phyloP scores from a whole-genome alignment of 352 stramenopile genomes.

The Plasmopara viticola region DNA sequence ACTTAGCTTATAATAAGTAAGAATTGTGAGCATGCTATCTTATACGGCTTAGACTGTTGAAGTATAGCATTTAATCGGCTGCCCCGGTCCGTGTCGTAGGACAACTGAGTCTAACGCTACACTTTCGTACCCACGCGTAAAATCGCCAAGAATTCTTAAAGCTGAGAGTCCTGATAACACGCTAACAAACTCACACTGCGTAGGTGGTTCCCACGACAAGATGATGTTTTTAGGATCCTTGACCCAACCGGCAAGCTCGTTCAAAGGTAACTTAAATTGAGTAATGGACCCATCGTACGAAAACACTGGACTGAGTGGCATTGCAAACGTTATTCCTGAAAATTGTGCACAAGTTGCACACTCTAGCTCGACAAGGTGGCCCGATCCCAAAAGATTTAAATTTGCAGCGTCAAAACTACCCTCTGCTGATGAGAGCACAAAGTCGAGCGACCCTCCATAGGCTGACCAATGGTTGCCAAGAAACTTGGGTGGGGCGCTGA shows the following conservation, averaged over 20 bases:
- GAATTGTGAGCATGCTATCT: background rate
- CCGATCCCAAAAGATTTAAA: slow-evolving; percentile 56
- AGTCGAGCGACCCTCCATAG: slow-evolving; percentile 87
- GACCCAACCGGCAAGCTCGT: slow-evolving; percentile 80
- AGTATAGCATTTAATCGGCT: slow-evolving; percentile 31
- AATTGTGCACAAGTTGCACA: slow-evolving; percentile 82
- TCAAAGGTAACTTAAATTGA: slow-evolving; percentile 75
- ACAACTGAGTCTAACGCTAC: slow-evolving; percentile 84
- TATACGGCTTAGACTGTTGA: slow-evolving; percentile 11
- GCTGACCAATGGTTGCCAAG: slow-evolving; percentile 82
- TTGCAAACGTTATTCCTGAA: slow-evolving; percentile 75
- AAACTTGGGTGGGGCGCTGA: slow-evolving; percentile 77
- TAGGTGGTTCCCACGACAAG: slow-evolving; percentile 52
- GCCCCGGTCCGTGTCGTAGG: slow-evolving; percentile 47
- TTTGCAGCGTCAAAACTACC: slow-evolving; percentile 80
- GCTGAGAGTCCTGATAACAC: slow-evolving; percentile 81
- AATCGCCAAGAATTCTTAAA: slow-evolving; percentile 87
- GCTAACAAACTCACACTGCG: slow-evolving; percentile 84
- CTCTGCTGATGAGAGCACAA: slow-evolving; percentile 86
- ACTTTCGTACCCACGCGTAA: slow-evolving; percentile 86
- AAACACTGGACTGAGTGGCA: slow-evolving; percentile 71
- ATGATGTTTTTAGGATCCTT: slow-evolving; percentile 90
- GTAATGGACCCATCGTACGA: slow-evolving; percentile 78
- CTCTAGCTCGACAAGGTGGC: slow-evolving; percentile 79
- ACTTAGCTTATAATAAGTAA: background rate